phyloP scores from a whole-genome alignment of 208 protist species.

The Trypanosomatidae sp. region DNA sequence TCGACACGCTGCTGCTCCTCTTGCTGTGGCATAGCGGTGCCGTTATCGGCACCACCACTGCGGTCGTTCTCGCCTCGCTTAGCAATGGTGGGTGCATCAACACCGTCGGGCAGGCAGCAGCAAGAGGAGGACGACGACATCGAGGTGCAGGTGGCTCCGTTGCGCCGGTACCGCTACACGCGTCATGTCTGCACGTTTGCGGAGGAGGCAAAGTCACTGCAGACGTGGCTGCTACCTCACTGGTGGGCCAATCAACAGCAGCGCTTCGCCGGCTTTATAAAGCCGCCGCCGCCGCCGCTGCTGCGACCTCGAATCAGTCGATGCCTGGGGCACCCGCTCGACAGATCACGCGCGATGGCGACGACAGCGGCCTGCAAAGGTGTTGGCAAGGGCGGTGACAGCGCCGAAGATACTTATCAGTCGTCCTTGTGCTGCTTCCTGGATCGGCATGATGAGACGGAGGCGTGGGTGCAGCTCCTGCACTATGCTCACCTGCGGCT shows the following conservation, averaged over 20 bases:
- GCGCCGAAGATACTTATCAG: neutral
- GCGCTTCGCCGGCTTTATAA: neutral
- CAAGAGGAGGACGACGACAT: neutral
- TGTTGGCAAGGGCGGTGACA: neutral
- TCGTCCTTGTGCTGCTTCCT: neutral
- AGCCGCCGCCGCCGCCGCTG: neutral
- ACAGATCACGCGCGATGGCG: neutral
- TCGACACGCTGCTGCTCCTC: neutral
- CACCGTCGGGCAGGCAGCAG: neutral
- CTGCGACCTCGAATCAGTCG: neutral
- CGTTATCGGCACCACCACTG: neutral
- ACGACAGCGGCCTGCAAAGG: neutral
- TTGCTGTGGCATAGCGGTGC: neutral
- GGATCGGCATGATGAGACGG: neutral
- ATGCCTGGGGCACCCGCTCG: neutral
- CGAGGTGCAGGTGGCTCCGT: conserved; percentile 13
- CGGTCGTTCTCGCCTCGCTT: neutral
- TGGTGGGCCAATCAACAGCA: conserved; percentile 2
- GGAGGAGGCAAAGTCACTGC: conserved; percentile 9
- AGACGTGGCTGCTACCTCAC: neutral
- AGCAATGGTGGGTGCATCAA: neutral
- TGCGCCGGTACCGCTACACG: conserved; percentile 23
- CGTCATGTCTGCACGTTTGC: conserved; percentile 18
- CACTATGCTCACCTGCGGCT: conserved; percentile 1
- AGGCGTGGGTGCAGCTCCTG: conserved; percentile 11